phyloP scores from a whole-genome alignment of 164 flowering plant species.

The Dillenia suffruticosa region DNA sequence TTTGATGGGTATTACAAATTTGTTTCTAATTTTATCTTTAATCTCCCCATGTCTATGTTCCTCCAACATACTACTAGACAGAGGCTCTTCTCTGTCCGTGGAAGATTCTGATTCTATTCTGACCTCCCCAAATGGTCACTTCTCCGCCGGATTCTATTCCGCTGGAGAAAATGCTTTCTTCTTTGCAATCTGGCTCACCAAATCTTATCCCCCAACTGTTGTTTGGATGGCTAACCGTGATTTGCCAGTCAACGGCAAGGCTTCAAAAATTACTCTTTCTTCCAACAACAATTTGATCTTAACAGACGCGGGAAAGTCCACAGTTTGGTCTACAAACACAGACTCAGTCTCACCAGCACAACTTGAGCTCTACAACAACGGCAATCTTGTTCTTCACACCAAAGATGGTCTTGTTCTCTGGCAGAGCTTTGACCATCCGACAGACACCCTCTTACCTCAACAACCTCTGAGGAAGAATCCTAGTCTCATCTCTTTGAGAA shows the following conservation, averaged over 20 bases:
- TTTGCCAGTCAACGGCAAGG: conserved; percentile 32
- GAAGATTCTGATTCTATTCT: conserved; percentile 11
- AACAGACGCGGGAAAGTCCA: conserved; percentile 15
- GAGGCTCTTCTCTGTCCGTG: conserved; percentile 19
- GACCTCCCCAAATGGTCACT: conserved; percentile 10
- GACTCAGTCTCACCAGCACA: neutral
- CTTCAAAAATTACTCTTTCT: conserved; percentile 21
- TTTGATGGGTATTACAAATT: no score
- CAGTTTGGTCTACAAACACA: conserved; percentile 19
- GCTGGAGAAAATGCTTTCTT: conserved; percentile 29
- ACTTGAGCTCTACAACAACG: conserved; percentile 6
- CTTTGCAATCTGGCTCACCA: conserved; percentile 29
- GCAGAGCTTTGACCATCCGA: conserved; percentile 38
- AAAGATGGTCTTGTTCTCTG: conserved; percentile 1
- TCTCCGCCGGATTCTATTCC: conserved; percentile 25
- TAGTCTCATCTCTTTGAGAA: conserved; percentile 22
- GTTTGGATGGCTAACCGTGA: conserved; percentile 53
- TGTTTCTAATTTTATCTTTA: no score
- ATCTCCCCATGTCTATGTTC: no score
- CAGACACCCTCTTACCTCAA: conserved; percentile 43
- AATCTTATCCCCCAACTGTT: conserved; percentile 1
- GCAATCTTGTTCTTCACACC: conserved; percentile 29
- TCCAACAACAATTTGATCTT: conserved; percentile 23
- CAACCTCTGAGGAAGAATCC: conserved; percentile 20
- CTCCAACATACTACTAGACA: no score